phyloP scores from a whole-genome alignment of 306 rosid genomes.

The Castanea mollissima region DNA sequence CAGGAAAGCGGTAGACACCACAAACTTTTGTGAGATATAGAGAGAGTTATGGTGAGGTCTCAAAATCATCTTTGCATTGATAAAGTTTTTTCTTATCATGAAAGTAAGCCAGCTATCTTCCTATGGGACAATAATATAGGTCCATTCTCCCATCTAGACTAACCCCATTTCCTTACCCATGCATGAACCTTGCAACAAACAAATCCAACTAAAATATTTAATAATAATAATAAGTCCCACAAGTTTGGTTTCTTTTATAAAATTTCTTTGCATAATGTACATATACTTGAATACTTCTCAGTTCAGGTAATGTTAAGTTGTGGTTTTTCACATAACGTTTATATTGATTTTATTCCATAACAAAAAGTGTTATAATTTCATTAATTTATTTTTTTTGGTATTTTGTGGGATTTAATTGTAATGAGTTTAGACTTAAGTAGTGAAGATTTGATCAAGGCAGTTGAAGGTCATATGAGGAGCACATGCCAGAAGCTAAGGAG shows the following conservation, averaged over 20 bases:
- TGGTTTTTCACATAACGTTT: too few species aligned
- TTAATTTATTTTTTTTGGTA: too few species aligned
- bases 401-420: too few species aligned
- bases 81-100: constrained; percentile 57
- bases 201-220: neutral
- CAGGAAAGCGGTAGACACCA: constrained; percentile 26
- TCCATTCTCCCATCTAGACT: constrained; percentile 27
- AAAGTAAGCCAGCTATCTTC: constrained; percentile 41
- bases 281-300: too few species aligned
- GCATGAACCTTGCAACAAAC: constrained; percentile 42
- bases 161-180: constrained; percentile 38
- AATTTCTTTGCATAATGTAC: neutral
- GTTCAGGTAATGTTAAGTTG: too few species aligned
- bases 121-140: constrained; percentile 42
- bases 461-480: too few species aligned
- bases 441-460: too few species aligned
- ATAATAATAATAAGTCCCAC: neutral
- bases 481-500: too few species aligned
- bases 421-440: too few species aligned
- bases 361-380: too few species aligned
- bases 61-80: constrained; percentile 51
- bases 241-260: neutral
- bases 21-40: constrained; percentile 29
- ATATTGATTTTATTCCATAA: too few species aligned
- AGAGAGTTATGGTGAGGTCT: constrained; percentile 56